These are phyloP conservation scores for Scleroderma bovista DNA, from an alignment of 768 basidiomycete species.

Conservation along the genomic window DNA sequence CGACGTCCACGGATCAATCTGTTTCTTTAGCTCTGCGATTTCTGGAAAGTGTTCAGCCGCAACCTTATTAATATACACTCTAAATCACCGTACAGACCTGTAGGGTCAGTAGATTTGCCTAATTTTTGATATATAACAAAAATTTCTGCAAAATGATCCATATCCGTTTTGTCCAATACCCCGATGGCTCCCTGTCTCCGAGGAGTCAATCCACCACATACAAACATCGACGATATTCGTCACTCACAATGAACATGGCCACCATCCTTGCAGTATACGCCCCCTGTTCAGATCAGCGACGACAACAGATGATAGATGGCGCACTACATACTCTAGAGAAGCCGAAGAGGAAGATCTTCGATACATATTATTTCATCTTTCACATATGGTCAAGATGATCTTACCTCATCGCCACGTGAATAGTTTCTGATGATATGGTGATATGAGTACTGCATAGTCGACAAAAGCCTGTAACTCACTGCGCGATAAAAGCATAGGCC, in stretches of 20 bases:
- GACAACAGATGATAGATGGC: slow-evolving; percentile 4
- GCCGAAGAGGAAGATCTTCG: slow-evolving; percentile 70
- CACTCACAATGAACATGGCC: slow-evolving; percentile 58
- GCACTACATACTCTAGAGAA: slow-evolving; percentile 55
- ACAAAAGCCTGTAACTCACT: slow-evolving; percentile 41
- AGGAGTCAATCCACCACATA: neutral
- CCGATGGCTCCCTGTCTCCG: slow-evolving; percentile 57
- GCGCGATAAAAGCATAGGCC: slow-evolving; percentile 74
- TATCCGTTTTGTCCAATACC: slow-evolving; percentile 61
- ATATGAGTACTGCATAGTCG: neutral
- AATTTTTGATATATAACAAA: slow-evolving; percentile 58
- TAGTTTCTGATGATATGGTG: slow-evolving; percentile 48
- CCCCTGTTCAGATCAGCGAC: slow-evolving; percentile 37
- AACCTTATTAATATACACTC: neutral
- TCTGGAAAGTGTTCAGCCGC: slow-evolving; percentile 22
- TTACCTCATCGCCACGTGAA: slow-evolving; percentile 64
- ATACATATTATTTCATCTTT: slow-evolving; percentile 4
- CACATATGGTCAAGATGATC: neutral
- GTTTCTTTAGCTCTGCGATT: slow-evolving; percentile 32
- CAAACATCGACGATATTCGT: slow-evolving; percentile 1
- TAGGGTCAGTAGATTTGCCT: slow-evolving; percentile 45
- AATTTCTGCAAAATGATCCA: slow-evolving; percentile 66
- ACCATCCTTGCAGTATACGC: slow-evolving; percentile 76
- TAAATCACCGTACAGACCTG: slow-evolving; percentile 31
- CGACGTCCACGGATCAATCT: slow-evolving; percentile 52